A percentile compares a stretch with the other conserved stretches of the same genome.
Evolutionary conservation across 2,329 filamentous ascomycete genomes (phyloP).

Genomic region (Paradendryphiella salina): DNA sequence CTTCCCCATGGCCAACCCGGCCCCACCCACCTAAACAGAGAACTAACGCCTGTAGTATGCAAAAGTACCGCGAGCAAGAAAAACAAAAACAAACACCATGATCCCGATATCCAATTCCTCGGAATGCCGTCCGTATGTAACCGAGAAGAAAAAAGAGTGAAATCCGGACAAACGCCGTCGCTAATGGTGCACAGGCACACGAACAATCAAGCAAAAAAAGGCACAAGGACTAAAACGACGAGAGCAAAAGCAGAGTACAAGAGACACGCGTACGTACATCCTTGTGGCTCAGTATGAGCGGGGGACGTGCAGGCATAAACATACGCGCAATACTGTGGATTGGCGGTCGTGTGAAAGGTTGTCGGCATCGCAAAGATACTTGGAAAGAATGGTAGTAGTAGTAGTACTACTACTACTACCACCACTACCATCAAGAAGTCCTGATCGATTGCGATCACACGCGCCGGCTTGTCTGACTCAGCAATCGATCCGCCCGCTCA

Average conservation of each 20-base stretch:
- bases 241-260: background rate
- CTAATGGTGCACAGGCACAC: slow-evolving; percentile 9
- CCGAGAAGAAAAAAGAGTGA: slow-evolving; percentile 9
- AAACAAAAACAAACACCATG: slow-evolving; percentile 2
- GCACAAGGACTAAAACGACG: background rate
- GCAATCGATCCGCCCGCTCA: slow-evolving; percentile 41
- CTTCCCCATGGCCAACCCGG: background rate
- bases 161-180: slow-evolving; percentile 18
- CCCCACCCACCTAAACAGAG: background rate
- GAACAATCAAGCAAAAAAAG: background rate
- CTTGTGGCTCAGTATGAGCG: background rate
- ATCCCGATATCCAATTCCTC: slow-evolving; percentile 7
- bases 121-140: slow-evolving; percentile 3
- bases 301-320: background rate
- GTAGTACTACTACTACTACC: background rate
- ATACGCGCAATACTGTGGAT: background rate
- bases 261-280: background rate
- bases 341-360: background rate
- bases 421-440: background rate
- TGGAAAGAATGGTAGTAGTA: too few relatives aligned
- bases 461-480: slow-evolving; percentile 38
- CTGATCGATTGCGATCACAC: slow-evolving; percentile 18
- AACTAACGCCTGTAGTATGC: slow-evolving; percentile 6
- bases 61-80: background rate
- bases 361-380: background rate